phyloP scores from a whole-genome alignment of 192 early-diverging fungal species.

The Backusella psychrophila region DNA sequence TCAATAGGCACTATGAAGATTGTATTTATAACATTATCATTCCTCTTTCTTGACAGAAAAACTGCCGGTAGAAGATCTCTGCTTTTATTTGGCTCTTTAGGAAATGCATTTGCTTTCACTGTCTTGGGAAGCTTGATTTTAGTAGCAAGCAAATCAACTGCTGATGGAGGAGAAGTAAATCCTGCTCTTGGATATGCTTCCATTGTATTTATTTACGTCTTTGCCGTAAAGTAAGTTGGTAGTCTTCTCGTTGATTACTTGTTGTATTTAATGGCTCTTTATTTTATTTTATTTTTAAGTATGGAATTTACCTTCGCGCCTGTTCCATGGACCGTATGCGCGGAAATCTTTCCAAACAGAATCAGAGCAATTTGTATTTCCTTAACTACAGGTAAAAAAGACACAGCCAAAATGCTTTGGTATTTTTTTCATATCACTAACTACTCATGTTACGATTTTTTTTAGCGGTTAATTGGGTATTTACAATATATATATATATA shows the following conservation, averaged over 20 bases:
- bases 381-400: not conserved
- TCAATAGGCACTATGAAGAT: not conserved
- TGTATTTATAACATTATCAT: not conserved
- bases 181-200: not conserved
- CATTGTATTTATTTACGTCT: not conserved
- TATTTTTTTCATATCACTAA: not conserved
- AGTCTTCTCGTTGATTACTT: not conserved
- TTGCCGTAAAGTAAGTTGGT: not conserved
- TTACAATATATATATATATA: no score
- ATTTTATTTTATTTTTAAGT: not conserved
- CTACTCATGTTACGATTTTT: not conserved
- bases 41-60: conserved; percentile 4
- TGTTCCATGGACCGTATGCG: not conserved
- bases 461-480: not conserved
- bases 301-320: not conserved
- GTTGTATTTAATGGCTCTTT: not conserved
- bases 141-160: not conserved
- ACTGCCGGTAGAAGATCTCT: not conserved
- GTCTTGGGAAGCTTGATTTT: not conserved
- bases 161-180: not conserved
- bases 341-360: not conserved
- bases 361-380: conserved; percentile 3
- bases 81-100: not conserved
- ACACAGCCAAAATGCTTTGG: not conserved
- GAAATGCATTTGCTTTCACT: not conserved